phyloP scores from a whole-genome alignment of 2,329 filamentous ascomycete genomes.

The Pseudogymnoascus verrucosus region DNA sequence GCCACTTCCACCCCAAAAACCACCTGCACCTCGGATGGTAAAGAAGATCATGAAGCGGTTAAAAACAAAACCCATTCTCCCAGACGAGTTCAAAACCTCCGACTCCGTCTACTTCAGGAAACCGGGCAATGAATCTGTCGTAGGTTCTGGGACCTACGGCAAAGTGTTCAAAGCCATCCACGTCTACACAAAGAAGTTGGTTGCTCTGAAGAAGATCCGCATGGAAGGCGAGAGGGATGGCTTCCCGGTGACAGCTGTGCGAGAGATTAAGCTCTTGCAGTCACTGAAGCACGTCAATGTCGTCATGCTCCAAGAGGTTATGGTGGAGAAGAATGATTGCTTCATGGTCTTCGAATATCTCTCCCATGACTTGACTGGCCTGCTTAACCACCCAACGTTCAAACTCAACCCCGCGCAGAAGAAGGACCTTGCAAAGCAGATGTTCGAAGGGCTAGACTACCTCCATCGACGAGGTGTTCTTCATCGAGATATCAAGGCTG shows the following conservation, averaged over 20 bases:
- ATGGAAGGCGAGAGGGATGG: constrained; percentile 92
- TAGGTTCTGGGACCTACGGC: constrained; percentile 91
- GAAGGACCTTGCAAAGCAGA: constrained; percentile 85
- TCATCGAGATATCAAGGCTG: constrained; percentile 96
- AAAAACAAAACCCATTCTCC: constrained; percentile 63
- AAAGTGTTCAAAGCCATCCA: constrained; percentile 93
- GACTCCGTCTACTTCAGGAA: constrained; percentile 93
- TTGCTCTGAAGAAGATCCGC: constrained; percentile 82
- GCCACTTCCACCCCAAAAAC: constrained; percentile 28
- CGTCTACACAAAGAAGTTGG: constrained; percentile 77
- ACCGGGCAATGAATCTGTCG: constrained; percentile 93
- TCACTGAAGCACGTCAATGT: constrained; percentile 76
- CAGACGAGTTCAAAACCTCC: constrained; percentile 65
- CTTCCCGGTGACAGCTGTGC: constrained; percentile 82
- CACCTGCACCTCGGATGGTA: constrained; percentile 44
- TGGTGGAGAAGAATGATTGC: constrained; percentile 98
- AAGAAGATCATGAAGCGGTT: constrained; percentile 61
- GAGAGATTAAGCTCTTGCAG: constrained; percentile 88
- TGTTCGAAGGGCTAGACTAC: constrained; percentile 91
- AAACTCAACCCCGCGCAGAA: constrained; percentile 76
- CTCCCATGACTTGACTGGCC: constrained; percentile 87
- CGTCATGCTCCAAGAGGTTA: constrained; percentile 78
- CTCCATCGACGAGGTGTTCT: constrained; percentile 88
- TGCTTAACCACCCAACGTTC: constrained; percentile 92
- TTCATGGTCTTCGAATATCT: constrained; percentile 99